Conservation (phyloP, 345 rosid species). For the Pugionium cornutum region DNA sequence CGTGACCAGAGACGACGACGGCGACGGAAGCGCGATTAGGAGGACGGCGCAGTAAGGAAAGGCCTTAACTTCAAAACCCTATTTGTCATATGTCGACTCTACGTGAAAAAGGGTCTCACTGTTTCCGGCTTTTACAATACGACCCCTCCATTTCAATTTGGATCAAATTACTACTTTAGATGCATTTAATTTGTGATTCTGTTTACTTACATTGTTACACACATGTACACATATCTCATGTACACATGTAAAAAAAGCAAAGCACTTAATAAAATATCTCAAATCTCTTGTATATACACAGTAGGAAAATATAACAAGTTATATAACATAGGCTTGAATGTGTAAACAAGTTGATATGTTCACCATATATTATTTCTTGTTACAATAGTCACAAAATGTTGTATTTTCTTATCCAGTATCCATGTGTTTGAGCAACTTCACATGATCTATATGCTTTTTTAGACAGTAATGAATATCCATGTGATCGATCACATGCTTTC, state of each 20-base stretch:
- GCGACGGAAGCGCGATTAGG: constrained; percentile 27
- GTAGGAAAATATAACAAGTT: too few relatives aligned
- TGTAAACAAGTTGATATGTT: constrained; percentile 26
- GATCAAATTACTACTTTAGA: background rate
- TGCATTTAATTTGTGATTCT: too few relatives aligned
- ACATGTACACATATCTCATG: too few relatives aligned
- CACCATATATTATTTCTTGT: constrained; percentile 6
- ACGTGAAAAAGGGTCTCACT: background rate
- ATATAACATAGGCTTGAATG: background rate
- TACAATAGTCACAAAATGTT: background rate
- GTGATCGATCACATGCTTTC: constrained; percentile 42
- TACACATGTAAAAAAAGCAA: too few relatives aligned
- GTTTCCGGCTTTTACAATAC: background rate
- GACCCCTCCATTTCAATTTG: constrained; percentile 28
- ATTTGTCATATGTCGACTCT: constrained; percentile 27
- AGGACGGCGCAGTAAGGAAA: constrained; percentile 1
- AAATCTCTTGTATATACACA: too few relatives aligned
- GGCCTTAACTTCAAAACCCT: constrained; percentile 11
- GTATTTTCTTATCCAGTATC: background rate
- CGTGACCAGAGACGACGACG: constrained; percentile 22
- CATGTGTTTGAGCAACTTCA: constrained; percentile 38
- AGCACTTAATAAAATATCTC: too few relatives aligned
- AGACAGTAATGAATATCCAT: constrained; percentile 38
- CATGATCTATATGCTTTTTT: constrained; percentile 27
- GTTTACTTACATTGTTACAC: too few relatives aligned